Conservation (phyloP, 331 rosid species). For the Stylosanthes scabra region DNA sequence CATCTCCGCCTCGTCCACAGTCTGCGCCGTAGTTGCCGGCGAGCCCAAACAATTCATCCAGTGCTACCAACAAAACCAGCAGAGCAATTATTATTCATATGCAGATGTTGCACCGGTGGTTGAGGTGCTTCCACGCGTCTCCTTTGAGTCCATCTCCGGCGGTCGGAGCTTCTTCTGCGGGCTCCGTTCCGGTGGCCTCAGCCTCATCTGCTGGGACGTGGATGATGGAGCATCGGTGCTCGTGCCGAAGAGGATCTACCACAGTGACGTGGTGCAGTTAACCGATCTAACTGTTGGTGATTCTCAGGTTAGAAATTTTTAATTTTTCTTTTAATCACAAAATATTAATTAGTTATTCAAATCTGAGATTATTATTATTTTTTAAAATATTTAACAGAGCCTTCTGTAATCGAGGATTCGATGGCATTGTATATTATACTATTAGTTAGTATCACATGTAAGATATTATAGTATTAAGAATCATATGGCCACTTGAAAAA, state of each 20-base stretch:
- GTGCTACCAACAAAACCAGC: slow-evolving; percentile 52
- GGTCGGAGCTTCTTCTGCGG: slow-evolving; percentile 84
- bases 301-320: slow-evolving; percentile 48
- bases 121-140: slow-evolving; percentile 52
- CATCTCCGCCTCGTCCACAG: slow-evolving; percentile 52
- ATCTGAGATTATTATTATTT: background rate
- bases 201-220: slow-evolving; percentile 83
- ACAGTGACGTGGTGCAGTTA: slow-evolving; percentile 44
- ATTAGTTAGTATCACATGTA: too few species aligned
- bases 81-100: background rate
- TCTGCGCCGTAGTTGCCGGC: slow-evolving; percentile 71
- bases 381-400: background rate
- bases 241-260: slow-evolving; percentile 59
- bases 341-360: too few species aligned
- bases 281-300: slow-evolving; percentile 75
- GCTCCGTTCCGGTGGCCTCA: slow-evolving; percentile 63
- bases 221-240: background rate
- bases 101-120: background rate
- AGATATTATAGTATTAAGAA: too few species aligned
- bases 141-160: slow-evolving; percentile 78
- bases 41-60: slow-evolving; percentile 50
- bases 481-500: too few species aligned
- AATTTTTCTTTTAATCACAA: too few species aligned
- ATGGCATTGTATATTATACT: too few species aligned
- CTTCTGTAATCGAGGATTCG: too few species aligned